Conservation (phyloP, 177 flowering plant species). For the Telopea speciosissima region DNA sequence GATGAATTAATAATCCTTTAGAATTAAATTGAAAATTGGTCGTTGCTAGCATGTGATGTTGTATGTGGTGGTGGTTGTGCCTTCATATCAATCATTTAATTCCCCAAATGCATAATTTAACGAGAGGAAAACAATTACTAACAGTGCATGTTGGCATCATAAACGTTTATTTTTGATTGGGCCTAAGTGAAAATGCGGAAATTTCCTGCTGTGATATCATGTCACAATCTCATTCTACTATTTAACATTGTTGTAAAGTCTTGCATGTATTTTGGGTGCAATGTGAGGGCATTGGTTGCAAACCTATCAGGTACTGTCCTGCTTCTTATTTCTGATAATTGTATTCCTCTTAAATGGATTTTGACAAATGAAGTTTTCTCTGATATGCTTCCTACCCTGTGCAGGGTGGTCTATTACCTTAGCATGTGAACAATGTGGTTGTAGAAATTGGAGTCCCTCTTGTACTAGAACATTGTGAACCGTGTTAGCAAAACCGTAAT, state of each 20-base stretch:
- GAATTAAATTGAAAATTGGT: background rate
- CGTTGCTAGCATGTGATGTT: no score
- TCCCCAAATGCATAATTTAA: no score
- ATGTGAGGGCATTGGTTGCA: background rate
- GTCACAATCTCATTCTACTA: background rate
- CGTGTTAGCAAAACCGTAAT: no score
- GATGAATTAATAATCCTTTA: no score
- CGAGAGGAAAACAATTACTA: background rate
- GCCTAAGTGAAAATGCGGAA: background rate
- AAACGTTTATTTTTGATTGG: background rate
- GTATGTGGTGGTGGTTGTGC: background rate
- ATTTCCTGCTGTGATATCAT: background rate
- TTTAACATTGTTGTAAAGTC: background rate
- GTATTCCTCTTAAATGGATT: no score
- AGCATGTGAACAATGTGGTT: no score
- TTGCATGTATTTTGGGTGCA: background rate
- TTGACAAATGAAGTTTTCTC: no score
- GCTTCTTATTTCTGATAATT: no score
- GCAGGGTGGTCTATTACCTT: no score
- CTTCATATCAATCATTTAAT: background rate
- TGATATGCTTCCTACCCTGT: no score
- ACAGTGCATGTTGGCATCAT: background rate
- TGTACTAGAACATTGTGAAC: no score
- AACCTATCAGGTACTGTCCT: background rate
- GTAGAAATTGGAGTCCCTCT: no score